Conservation (phyloP, 1,284 basidiomycete species). For the Agroathelia rolfsii region DNA sequence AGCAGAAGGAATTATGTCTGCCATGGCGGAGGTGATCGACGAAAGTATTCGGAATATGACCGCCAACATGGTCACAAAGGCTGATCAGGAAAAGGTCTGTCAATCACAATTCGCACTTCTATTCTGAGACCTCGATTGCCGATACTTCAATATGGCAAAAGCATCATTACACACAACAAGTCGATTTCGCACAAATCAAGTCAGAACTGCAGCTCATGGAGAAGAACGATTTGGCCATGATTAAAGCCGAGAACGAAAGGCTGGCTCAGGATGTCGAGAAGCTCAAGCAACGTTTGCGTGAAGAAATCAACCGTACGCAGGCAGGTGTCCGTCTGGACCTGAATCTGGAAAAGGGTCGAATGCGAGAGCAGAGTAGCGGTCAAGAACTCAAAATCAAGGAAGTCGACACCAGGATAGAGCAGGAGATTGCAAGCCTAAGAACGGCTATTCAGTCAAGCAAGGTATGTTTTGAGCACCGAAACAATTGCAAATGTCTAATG, state of each 20-base stretch:
- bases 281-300: slow-evolving; percentile 88
- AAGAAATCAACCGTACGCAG: slow-evolving; percentile 88
- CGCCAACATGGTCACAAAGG: slow-evolving; percentile 86
- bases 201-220: slow-evolving; percentile 94
- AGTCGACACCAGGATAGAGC: slow-evolving; percentile 95
- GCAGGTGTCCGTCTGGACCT: slow-evolving; percentile 91
- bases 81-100: slow-evolving; percentile 87
- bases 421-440: slow-evolving; percentile 85
- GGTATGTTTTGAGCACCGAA: slow-evolving; percentile 29
- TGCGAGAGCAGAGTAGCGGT: slow-evolving; percentile 86
- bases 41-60: slow-evolving; percentile 93
- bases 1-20: slow-evolving; percentile 91
- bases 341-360: slow-evolving; percentile 94
- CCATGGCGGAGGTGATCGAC: slow-evolving; percentile 91
- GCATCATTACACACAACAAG: slow-evolving; percentile 93
- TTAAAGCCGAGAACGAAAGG: slow-evolving; percentile 93
- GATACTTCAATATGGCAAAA: slow-evolving; percentile 19
- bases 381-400: slow-evolving; percentile 98
- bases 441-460: slow-evolving; percentile 92
- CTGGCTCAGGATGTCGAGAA: slow-evolving; percentile 90
- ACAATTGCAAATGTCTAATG: slow-evolving; percentile 4
- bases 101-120: slow-evolving; percentile 1
- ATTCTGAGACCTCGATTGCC: slow-evolving; percentile 1
- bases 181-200: slow-evolving; percentile 95
- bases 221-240: slow-evolving; percentile 93